Base-by-base conservation (phyloP, 2,329 filamentous ascomycete species). In the Talaromyces amestolkiae region DNA sequence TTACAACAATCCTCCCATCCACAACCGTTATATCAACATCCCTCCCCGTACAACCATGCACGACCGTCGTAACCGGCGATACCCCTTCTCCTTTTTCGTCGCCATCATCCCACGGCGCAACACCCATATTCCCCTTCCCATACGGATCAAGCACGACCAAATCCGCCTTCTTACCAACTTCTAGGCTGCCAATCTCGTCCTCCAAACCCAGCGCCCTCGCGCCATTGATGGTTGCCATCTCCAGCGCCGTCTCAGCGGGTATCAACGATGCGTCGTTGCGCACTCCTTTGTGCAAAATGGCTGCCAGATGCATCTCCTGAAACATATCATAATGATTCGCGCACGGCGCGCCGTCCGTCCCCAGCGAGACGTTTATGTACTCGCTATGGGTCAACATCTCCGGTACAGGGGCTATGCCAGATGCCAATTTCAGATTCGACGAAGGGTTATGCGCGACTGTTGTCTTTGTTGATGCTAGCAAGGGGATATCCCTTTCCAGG, bases 311-410 rank as follows among this genome's bases (percentile, higher is more conserved):
- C 80, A 83, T 83, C 70, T 84, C 82, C 31, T 79, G 79, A 19
- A 83, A 72, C 77, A 83, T 80, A 62, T 83, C 81, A 70, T 82
- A 82, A 10, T 79, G 77, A 69, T 83, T 83, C 31, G 79, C 79
- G 69, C 81, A 84, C 1, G 82, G 81, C 5, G 81, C 81, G 0
- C 82, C 82, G 68, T 84, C 82, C 3, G 82, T 84, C 0, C 82
- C 82, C 11, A 84, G 71, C 3, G 73, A 72, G 2, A 84, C 78
- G 65, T 81, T 83, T 4, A 84, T 76, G 1, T 41, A 17, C 13
- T 39, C 7, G 2, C 7, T 4, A 15, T 45, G n/a, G n/a, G 37
- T 24, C 2, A 82, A 67, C 74, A 84, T 76, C 11, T 77, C 72
- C 0, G 81, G 80, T 0, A 84, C 74, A 7, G 76, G 72, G 2